Evolutionary conservation across 2,329 filamentous ascomycete species (phyloP).

Genomic region (Colletotrichum noveboracense): DNA sequence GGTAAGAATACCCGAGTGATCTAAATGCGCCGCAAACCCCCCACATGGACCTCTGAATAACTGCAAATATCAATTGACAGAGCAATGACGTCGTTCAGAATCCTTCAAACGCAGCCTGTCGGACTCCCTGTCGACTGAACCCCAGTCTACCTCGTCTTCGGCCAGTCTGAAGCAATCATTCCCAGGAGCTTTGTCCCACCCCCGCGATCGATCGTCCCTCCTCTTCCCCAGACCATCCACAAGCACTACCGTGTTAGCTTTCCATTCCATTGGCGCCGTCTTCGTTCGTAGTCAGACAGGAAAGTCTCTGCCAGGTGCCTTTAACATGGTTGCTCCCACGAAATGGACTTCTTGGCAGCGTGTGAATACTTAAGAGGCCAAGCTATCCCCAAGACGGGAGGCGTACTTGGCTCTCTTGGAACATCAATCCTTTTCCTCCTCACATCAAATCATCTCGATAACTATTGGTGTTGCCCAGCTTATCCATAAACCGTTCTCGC

Average conservation of each 20-base stretch:
- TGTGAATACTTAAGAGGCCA: not conserved
- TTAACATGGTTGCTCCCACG: not conserved
- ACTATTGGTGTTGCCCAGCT: not conserved
- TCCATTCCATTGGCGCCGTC: not conserved
- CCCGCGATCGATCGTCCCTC: not conserved
- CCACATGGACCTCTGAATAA: not conserved
- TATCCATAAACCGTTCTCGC: not conserved
- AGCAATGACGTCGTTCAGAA: not conserved
- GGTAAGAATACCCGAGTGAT: not conserved
- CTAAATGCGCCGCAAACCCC: not conserved
- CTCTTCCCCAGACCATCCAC: not conserved
- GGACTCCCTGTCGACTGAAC: not conserved
- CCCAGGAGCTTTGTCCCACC: not conserved
- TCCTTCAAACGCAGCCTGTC: not conserved
- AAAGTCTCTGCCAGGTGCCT: not conserved
- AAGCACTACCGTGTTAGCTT: not conserved
- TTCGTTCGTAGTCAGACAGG: not conserved
- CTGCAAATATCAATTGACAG: not conserved
- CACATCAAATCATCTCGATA: not conserved
- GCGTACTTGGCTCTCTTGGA: conserved; percentile 1
- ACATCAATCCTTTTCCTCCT: not conserved
- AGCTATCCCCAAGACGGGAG: not conserved
- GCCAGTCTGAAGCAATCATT: not conserved
- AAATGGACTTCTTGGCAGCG: not conserved
- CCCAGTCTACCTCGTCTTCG: not conserved